Evolutionary conservation across 176 grass and related monocot species (phyloP), one percentile per base, ranked within the genome.

Genomic region (Carex pumila): DNA sequence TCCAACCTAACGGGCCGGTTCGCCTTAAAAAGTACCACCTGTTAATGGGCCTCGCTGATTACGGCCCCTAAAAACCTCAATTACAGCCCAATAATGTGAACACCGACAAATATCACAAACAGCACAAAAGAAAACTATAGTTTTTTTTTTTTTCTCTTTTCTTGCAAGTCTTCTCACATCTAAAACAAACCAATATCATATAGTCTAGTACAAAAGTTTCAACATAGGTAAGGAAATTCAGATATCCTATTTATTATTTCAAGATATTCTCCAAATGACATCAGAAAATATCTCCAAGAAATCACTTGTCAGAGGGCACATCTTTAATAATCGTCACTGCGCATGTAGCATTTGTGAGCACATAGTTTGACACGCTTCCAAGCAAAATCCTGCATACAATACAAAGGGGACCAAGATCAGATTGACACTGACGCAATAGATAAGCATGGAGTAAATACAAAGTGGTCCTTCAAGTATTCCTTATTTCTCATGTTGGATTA

Each of bases 321-420:
- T 85, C 89, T 81, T 97, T 97, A 55, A 97, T 65, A 52, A 94
- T 88, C 15, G 95, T 94, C 82, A 94, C 92, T 7, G 95, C 90
- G 87, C 95, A 97, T 34, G 87, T 75, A 43, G 92, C 95, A 80
- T 91, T 84, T 78, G 88, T 77, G 62, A 94, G 74, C 45, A 97
- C 92, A 84, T 89, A 97, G 89, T 91, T 92, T 25, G 95, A 89
- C 86, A 94, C 95, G 8, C 95, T 97, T 47, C 95, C 95, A 49
- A 97, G 79, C 32, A 92, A 79, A 82, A 97, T 91, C 86, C 95
- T 97, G 89, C 73, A 84, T 7, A 15, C 4, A 72, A 52, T 65
- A 30, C 13, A 14, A 75, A 75, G 71, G 12, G 12, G 19, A 30
- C 49, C 39, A 71, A 71, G 17, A 77, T 31, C 25, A 77, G 41